Evolutionary conservation across 371 early-diverging fungal species (phyloP).

Genomic region (Haplosporangium sp.): DNA sequence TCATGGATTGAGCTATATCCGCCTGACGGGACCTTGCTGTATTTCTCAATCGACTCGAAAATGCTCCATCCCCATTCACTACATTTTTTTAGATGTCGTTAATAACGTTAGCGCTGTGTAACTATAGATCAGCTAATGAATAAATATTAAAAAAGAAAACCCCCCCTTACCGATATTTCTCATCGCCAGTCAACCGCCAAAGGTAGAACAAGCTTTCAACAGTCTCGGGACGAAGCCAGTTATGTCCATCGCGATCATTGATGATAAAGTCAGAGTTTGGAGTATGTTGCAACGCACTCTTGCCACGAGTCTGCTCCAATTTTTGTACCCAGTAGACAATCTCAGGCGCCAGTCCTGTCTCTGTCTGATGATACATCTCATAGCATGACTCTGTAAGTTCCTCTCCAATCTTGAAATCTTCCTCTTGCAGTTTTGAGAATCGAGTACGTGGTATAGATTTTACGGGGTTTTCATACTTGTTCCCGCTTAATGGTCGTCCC

Average conservation of each 20-base stretch:
- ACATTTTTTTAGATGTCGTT: too few species aligned
- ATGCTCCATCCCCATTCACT: conserved; percentile 89
- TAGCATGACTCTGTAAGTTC: conserved; percentile 84
- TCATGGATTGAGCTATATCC: conserved; percentile 87
- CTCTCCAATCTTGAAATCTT: conserved; percentile 79
- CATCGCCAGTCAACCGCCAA: conserved; percentile 87
- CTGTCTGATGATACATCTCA: conserved; percentile 83
- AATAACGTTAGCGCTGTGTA: conserved; percentile 58
- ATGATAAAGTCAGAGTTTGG: conserved; percentile 72
- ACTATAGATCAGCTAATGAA: background rate
- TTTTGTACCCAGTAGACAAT: conserved; percentile 71
- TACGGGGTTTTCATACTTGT: background rate
- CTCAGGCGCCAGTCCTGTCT: conserved; percentile 87
- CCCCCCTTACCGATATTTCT: conserved; percentile 70
- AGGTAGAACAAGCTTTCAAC: conserved; percentile 89
- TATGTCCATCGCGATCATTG: conserved; percentile 73
- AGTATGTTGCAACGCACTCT: conserved; percentile 50
- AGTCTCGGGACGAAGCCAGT: conserved; percentile 88
- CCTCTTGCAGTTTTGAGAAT: conserved; percentile 44
- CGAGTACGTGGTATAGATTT: conserved; percentile 10
- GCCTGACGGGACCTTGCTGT: conserved; percentile 73
- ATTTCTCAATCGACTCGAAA: conserved; percentile 85
- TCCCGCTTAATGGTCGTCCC: conserved; percentile 58
- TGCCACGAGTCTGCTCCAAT: conserved; percentile 25
- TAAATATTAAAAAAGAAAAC: too few species aligned